Evolutionary conservation across 2,329 filamentous ascomycete species (phyloP).

Genomic region (Aspergillus intermedius): DNA sequence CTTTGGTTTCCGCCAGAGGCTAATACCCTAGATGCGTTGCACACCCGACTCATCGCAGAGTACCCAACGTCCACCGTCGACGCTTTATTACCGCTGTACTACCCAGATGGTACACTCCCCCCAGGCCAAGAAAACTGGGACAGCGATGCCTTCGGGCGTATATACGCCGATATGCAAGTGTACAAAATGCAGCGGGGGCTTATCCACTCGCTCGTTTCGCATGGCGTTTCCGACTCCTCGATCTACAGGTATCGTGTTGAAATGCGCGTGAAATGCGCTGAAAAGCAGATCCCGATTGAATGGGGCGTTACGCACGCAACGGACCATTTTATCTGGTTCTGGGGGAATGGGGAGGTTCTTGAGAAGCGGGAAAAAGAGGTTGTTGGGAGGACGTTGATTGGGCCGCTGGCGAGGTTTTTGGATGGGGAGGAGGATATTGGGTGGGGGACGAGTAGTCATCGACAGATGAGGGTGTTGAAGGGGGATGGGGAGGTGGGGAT

Average conservation of each 20-base stretch:
- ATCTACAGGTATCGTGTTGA: conserved; percentile 51
- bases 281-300: conserved; percentile 34
- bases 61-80: conserved; percentile 43
- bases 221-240: conserved; percentile 37
- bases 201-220: conserved; percentile 37
- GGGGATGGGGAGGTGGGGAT: conserved; percentile 41
- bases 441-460: conserved; percentile 22
- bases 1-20: conserved; percentile 43
- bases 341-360: conserved; percentile 43
- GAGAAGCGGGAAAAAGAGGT: conserved; percentile 40
- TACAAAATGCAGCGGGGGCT: conserved; percentile 49
- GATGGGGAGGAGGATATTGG: conserved; percentile 15
- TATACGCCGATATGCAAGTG: conserved; percentile 54
- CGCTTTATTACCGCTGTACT: conserved; percentile 41
- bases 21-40: conserved; percentile 37
- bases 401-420: conserved; percentile 25
- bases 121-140: conserved; percentile 39
- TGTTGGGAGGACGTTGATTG: conserved; percentile 25
- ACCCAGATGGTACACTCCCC: conserved; percentile 36
- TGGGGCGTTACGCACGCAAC: conserved; percentile 52
- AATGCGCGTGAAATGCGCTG: conserved; percentile 45
- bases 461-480: conserved; percentile 40
- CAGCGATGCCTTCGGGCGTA: conserved; percentile 45
- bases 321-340: conserved; percentile 52
- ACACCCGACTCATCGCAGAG: conserved; percentile 45